Evolutionary conservation across 73 alveolate genomes (phyloP).

Genomic region (Breviolum minutum): DNA sequence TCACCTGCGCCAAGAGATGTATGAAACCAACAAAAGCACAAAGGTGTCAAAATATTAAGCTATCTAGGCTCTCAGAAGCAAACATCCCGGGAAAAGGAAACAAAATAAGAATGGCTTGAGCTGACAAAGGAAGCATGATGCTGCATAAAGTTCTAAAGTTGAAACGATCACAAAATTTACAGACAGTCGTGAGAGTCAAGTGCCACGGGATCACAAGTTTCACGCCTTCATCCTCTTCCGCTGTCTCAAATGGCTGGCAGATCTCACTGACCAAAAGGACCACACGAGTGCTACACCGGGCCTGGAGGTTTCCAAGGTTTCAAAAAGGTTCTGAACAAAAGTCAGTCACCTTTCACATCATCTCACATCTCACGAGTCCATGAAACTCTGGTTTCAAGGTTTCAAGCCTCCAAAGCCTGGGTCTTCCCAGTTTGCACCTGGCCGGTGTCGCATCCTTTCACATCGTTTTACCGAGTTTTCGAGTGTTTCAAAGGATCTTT

Average conservation of each 20-base stretch:
- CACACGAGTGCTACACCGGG: slow-evolving; percentile 93
- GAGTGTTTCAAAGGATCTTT: not conserved
- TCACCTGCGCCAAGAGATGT: slow-evolving; percentile 1
- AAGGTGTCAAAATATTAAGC: too few relatives aligned
- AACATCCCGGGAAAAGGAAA: too few relatives aligned
- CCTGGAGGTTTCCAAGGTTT: not conserved
- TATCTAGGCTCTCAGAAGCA: too few relatives aligned
- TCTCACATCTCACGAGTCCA: not conserved
- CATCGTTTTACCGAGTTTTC: not conserved
- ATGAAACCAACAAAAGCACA: too few relatives aligned
- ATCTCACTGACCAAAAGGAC: slow-evolving; percentile 82
- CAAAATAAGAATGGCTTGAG: too few relatives aligned
- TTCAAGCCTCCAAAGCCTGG: slow-evolving; percentile 62
- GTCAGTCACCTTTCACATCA: not conserved
- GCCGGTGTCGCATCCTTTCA: not conserved
- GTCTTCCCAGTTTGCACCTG: slow-evolving; percentile 70
- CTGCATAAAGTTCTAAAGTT: too few relatives aligned
- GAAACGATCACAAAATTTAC: not conserved
- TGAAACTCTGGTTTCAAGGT: not conserved
- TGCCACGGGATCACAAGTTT: not conserved
- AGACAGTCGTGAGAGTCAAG: not conserved
- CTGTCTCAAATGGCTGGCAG: slow-evolving; percentile 85
- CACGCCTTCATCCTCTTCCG: slow-evolving; percentile 58
- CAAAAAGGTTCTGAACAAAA: not conserved
- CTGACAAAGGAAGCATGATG: too few relatives aligned